Evolutionary conservation across 768 basidiomycete species (phyloP), one percentile per base, ranked within the genome.

Genomic region (Phaeotremella fagi): DNA sequence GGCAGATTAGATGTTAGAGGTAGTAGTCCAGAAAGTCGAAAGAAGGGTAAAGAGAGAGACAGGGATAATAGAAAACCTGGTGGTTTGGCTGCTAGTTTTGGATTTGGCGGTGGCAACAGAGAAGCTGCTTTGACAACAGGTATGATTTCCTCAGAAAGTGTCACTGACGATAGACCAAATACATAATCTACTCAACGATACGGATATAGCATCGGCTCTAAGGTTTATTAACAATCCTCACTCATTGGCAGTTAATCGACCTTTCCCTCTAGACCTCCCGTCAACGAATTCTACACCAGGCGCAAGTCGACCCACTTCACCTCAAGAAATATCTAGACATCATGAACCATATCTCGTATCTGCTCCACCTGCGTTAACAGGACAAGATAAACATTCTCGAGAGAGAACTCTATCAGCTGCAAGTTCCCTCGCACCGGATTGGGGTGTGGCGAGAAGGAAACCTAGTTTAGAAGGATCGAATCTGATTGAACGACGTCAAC

Each of bases 341-440:
- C 20, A 37, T 11, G 59, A 63, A 11, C 66, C 66, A 12, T 68
- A 56, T 48, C 56, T 68, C 26, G 66, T 59, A 7, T 64, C 66
- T 18, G 66, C 66, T 3, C 66, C 66, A 36, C 66, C 66, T 15
- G 51, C 66, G 14, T 45, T 64, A 12, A 61, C 55, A 6, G 28
- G 31, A 12, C 46, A 56, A 27, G 33, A 41, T 23, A 41, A 14
- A 20, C 61, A 63, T 45, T 48, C 43, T 6, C 48, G 51, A 3
- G 45, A 58, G n/a, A 49, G 64, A 4, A 54, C 58, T 7, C 42
- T 38, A 47, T 55, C 52, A n/a, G 38, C 56, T 1, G 50, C 44
- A 22, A 55, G 48, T 22, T 58, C 45, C 29, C 35, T 54, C 14
- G 48, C 38, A 11, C 55, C 56, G 14, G 38, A 41, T 20, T 41